Conservation (phyloP, 495 filamentous ascomycete species). For the Xylaria palmicola region DNA sequence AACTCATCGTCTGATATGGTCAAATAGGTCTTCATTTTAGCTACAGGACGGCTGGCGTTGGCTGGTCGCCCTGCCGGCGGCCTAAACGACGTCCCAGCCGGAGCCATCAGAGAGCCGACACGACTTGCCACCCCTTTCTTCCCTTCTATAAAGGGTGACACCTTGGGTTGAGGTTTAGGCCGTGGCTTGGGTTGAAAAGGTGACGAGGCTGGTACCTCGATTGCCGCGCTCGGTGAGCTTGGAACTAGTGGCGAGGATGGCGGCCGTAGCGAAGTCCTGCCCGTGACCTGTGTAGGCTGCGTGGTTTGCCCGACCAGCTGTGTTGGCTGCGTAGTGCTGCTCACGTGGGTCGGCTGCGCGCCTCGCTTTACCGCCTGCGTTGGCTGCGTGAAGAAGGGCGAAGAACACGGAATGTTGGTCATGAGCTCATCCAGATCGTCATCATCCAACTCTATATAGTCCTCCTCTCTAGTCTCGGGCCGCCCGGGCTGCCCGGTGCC, state of each 20-base stretch:
- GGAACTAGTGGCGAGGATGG: conserved; percentile 42
- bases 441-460: conserved; percentile 27
- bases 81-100: conserved; percentile 71
- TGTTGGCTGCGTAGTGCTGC: conserved; percentile 33
- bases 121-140: conserved; percentile 25
- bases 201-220: conserved; percentile 86
- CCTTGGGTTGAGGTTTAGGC: conserved; percentile 19
- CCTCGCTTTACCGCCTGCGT: conserved; percentile 27
- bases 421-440: conserved; percentile 34
- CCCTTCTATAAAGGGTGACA: conserved; percentile 17
- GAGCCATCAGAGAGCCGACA: conserved; percentile 67
- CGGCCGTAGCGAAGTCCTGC: conserved; percentile 15
- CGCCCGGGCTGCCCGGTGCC: conserved; percentile 5
- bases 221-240: conserved; percentile 36
- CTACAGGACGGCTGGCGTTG: conserved; percentile 12
- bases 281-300: conserved; percentile 68
- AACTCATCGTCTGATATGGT: conserved; percentile 48
- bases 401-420: conserved; percentile 32
- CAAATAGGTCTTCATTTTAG: conserved; percentile 31
- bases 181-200: conserved; percentile 48
- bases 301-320: conserved; percentile 47
- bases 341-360: conserved; percentile 36
- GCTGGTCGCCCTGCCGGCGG: conserved; percentile 42
- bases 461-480: conserved; percentile 11
- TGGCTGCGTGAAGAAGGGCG: conserved; percentile 46